A percentile compares a stretch with the other conserved stretches of the same genome.
These are phyloP conservation scores for Phytopythium aichiense DNA, from an alignment of 352 stramenopile species.

Conservation along the genomic window DNA sequence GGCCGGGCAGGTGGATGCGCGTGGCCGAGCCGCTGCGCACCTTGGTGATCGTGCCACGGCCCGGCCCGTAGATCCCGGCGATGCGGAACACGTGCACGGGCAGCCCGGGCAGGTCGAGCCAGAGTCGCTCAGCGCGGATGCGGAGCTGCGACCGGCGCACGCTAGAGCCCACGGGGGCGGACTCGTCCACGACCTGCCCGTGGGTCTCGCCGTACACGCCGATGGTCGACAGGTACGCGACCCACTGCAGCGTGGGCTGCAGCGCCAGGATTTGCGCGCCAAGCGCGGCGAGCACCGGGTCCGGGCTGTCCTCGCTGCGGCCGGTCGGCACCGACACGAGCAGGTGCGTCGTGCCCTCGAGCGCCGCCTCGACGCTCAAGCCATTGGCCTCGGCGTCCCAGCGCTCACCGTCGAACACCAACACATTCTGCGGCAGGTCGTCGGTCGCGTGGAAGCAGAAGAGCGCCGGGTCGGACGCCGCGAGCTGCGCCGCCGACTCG, in stretches of 20 bases:
- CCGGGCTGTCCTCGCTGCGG: constrained; percentile 36
- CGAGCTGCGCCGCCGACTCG: constrained; percentile 42
- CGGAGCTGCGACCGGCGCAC: constrained; percentile 70
- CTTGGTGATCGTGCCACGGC: constrained; percentile 75
- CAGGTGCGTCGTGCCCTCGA: constrained; percentile 66
- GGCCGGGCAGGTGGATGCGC: constrained; percentile 67
- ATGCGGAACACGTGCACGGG: constrained; percentile 88
- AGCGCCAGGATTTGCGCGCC: constrained; percentile 36
- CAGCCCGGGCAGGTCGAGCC: constrained; percentile 55
- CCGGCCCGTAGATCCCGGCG: constrained; percentile 90
- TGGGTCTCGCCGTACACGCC: constrained; percentile 92
- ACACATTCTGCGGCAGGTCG: constrained; percentile 42
- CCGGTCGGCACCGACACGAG: constrained; percentile 68
- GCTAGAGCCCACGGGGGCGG: constrained; percentile 55
- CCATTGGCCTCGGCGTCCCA: constrained; percentile 40
- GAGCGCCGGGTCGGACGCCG: constrained; percentile 21
- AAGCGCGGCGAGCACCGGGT: constrained; percentile 68
- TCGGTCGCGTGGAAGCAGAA: constrained; percentile 29
- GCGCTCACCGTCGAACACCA: constrained; percentile 72
- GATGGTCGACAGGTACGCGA: constrained; percentile 91
- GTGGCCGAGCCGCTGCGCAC: constrained; percentile 62
- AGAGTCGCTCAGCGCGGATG: constrained; percentile 71
- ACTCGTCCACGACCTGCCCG: constrained; percentile 81
- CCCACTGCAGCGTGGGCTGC: constrained; percentile 62
- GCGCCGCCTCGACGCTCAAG: constrained; percentile 34